A percentile compares a stretch with the other conserved stretches of the same genome.
These are phyloP conservation scores for Starmerella bombi DNA, from an alignment of 805 yeast genomes.

Conservation along the genomic window DNA sequence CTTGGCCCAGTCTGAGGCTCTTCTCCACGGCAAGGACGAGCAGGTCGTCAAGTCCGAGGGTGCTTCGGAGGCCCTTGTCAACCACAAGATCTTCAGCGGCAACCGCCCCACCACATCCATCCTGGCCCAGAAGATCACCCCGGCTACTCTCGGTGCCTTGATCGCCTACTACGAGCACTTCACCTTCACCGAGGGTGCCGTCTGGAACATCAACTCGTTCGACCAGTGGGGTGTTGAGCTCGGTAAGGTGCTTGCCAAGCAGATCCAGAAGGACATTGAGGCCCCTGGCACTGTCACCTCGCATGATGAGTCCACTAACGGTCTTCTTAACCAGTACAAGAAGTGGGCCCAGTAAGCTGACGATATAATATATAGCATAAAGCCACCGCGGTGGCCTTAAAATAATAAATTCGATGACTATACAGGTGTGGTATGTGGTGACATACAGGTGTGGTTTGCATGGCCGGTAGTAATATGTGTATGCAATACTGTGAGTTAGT, in stretches of 20 bases:
- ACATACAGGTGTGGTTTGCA: too few relatives aligned
- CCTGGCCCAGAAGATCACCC: constrained; percentile 88
- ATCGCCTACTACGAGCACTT: constrained; percentile 97
- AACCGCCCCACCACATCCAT: constrained; percentile 98
- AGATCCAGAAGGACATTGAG: constrained; percentile 78
- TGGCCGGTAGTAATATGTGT: too few relatives aligned
- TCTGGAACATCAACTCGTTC: constrained; percentile 98
- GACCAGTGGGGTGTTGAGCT: constrained; percentile 99
- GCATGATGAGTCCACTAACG: constrained; percentile 87
- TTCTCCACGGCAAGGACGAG: constrained; percentile 82
- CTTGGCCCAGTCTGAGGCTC: constrained; percentile 95
- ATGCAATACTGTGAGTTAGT: too few relatives aligned
- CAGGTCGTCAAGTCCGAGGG: constrained; percentile 80
- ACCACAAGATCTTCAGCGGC: constrained; percentile 94
- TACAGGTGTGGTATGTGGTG: too few relatives aligned
- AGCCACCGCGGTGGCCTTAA: too few relatives aligned
- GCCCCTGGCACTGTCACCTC: constrained; percentile 39
- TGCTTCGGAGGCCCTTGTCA: constrained; percentile 69
- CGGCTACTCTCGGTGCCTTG: constrained; percentile 89
- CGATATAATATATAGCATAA: too few relatives aligned
- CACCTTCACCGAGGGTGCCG: constrained; percentile 96
- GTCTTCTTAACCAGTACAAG: constrained; percentile 90
- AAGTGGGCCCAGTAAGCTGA: constrained; percentile 40
- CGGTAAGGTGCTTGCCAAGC: constrained; percentile 96
- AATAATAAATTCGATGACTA: too few relatives aligned